A percentile compares a stretch with the other conserved stretches of the same genome.
These are phyloP conservation scores for Coniochaeta prunicola DNA, from an alignment of 2,329 filamentous ascomycete species.

Conservation along the genomic window DNA sequence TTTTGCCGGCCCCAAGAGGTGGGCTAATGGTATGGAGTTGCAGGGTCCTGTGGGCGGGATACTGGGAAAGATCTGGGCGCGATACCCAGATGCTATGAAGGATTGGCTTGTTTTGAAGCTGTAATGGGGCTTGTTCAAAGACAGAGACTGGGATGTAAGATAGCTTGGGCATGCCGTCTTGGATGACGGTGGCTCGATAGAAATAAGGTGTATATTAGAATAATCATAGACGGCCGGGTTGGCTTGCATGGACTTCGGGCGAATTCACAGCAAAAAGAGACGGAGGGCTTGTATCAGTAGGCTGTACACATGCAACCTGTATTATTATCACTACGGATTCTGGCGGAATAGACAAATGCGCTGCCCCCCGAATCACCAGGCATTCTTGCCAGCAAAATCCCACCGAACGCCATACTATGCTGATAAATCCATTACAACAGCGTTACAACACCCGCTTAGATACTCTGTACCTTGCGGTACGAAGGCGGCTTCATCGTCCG, in stretches of 20 bases:
- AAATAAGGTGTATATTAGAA: background rate
- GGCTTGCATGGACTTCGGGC: too few species aligned
- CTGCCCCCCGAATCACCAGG: background rate
- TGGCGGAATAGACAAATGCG: background rate
- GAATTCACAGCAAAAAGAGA: background rate
- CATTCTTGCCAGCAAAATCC: background rate
- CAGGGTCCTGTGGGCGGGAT: conserved; percentile 71
- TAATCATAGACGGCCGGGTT: too few species aligned
- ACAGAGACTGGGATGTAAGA: background rate
- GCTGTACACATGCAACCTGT: background rate
- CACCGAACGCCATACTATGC: conserved; percentile 11
- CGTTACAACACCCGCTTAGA: conserved; percentile 28
- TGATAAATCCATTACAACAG: conserved; percentile 4
- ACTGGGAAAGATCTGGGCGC: conserved; percentile 50
- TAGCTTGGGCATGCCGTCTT: background rate
- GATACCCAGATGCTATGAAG: conserved; percentile 23
- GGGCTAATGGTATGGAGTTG: conserved; percentile 62
- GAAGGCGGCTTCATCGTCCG: conserved; percentile 84
- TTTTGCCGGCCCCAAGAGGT: conserved; percentile 74
- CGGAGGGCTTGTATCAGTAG: too few species aligned
- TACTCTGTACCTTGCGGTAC: conserved; percentile 84
- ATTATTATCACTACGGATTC: background rate
- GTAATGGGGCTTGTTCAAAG: conserved; percentile 16
- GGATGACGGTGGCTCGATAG: background rate
- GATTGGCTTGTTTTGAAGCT: conserved; percentile 49